Evolutionary conservation across 257 asterid species (phyloP).

Genomic region (Jasminum sambac): DNA sequence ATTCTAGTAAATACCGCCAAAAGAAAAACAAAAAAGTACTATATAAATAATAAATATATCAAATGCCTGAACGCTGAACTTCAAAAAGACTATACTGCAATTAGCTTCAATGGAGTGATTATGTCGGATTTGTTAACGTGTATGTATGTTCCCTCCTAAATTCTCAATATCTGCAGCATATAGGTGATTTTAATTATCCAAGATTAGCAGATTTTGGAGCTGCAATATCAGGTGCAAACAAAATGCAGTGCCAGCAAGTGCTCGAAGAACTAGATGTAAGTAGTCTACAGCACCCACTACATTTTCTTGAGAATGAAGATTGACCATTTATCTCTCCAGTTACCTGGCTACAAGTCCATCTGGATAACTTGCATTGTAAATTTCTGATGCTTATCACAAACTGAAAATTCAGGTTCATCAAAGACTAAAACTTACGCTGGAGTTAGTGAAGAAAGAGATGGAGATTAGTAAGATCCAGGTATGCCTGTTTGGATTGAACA

Average conservation of each 20-base stretch:
- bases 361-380: constrained; percentile 1
- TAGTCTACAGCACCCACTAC: constrained; percentile 3
- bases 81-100: neutral
- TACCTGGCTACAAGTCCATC: neutral
- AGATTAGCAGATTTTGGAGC: constrained; percentile 99
- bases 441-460: constrained; percentile 96
- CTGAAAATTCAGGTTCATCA: constrained; percentile 63
- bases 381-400: constrained; percentile 16
- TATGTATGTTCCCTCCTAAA: constrained; percentile 26
- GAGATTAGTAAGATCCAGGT: constrained; percentile 99
- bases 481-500: constrained; percentile 12
- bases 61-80: constrained; percentile 12
- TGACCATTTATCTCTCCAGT: neutral
- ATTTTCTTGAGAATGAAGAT: constrained; percentile 4
- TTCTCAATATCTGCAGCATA: constrained; percentile 63
- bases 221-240: constrained; percentile 95
- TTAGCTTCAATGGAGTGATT: constrained; percentile 10
- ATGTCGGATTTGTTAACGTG: neutral
- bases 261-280: constrained; percentile 99
- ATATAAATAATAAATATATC: constrained; percentile 3
- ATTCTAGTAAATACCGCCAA: neutral
- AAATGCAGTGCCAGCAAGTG: constrained; percentile 85
- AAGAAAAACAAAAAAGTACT: too few relatives aligned
- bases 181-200: constrained; percentile 92
- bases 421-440: constrained; percentile 80